A percentile compares a stretch with the other conserved stretches of the same genome.
Conservation (phyloP, 1,284 basidiomycete genomes). For the Ceratorhiza oryzae-sativae region DNA sequence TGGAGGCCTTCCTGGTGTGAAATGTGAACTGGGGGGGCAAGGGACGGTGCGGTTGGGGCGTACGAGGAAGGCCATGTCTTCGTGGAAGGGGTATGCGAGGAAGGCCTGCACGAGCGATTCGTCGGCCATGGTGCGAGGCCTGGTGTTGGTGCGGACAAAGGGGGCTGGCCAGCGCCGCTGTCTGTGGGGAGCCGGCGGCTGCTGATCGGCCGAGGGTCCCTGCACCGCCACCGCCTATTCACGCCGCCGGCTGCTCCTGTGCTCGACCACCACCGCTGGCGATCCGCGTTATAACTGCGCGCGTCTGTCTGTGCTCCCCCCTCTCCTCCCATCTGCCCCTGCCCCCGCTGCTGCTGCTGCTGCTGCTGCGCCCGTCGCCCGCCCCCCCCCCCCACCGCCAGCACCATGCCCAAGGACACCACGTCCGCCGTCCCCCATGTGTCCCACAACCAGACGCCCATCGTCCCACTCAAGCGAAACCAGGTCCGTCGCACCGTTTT, state of each 20-base stretch:
- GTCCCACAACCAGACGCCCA: not conserved
- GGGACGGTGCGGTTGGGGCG: not conserved
- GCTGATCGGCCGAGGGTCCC: constrained; percentile 17
- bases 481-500: constrained; percentile 12
- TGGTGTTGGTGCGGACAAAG: too few species aligned
- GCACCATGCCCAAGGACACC: constrained; percentile 26
- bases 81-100: constrained; percentile 19
- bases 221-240: not conserved
- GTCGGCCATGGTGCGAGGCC: not conserved
- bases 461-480: constrained; percentile 33
- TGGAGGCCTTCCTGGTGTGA: constrained; percentile 35
- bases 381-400: too few species aligned
- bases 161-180: too few species aligned
- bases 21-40: not conserved
- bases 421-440: constrained; percentile 7
- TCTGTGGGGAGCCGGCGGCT: constrained; percentile 22
- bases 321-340: not conserved
- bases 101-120: not conserved
- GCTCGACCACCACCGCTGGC: not conserved
- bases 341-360: not conserved
- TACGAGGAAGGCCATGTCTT: constrained; percentile 25
- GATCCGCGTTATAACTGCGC: not conserved
- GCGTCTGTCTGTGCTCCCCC: not conserved
- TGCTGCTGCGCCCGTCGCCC: not conserved
- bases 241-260: not conserved